Base-by-base conservation (phyloP, 2,329 filamentous ascomycete species). In the Knoxdaviesia capensis region DNA sequence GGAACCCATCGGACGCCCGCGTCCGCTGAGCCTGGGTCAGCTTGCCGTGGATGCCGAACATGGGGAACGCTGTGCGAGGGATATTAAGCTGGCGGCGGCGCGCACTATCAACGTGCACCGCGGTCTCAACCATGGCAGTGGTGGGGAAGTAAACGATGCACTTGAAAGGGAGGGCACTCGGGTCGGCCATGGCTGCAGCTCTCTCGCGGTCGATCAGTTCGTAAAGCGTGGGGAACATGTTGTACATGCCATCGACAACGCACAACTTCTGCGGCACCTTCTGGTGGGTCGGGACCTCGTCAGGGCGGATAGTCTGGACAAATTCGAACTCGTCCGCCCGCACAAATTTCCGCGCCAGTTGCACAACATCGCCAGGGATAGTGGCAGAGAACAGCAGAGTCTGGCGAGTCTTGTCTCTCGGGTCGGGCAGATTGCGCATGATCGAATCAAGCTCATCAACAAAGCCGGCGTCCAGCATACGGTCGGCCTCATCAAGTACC, bases 341-440 rank as follows among this genome's bases (percentile, higher is more conserved):
- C 56, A 96, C 78, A 49, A 84, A 85, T 49, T 64, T 61, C 45
- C 78, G 73, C 36, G 92, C 88, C 40, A 96, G 71, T 37, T 70
- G 62, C 49, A 94, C 77, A 38, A 98, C 88, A 47, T 86, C 74
- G 45, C 71, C 69, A 38, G 88, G 85, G 32, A 98, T 81, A 7
- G 90, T 98, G 38, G 90, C 90, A 9, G 88, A 96, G 58, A 93
- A 94, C 59, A 98, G 78, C 52, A 98, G 74, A 6, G 87, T 94
- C 59, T 98, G 90, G 40, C 88, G 77, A 42, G 80, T 68, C 46
- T 78, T 72, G 41, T 76, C 59, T 0, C 56, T 51, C 6, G 70
- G 68, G 39, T 69, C 61, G 3, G 88, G 88, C 7, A 94, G 68
- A 37, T 60, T 53, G 0, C 54, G 45, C 43, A 74, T 60, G 43